phyloP scores from a whole-genome alignment of 441 rosid genomes.

The Capsella rubella region DNA sequence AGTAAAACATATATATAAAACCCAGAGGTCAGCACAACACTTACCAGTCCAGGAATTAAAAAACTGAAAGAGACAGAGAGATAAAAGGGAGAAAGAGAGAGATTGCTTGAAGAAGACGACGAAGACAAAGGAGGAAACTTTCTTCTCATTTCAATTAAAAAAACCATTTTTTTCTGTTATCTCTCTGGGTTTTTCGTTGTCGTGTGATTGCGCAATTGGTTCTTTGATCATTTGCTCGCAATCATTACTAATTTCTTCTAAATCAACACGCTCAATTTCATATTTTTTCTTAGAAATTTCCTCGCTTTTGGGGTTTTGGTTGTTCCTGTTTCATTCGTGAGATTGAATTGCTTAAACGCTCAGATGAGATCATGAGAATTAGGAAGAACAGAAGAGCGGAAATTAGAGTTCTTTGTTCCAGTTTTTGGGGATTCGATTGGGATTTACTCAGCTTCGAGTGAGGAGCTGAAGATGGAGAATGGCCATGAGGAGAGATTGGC shows the following conservation, averaged over 20 bases:
- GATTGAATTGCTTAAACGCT: slow-evolving; percentile 21
- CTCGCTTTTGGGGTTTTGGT: neutral
- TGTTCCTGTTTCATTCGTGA: slow-evolving; percentile 23
- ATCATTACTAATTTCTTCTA: slow-evolving; percentile 23
- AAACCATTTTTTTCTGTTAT: neutral
- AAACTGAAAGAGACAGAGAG: slow-evolving; percentile 32
- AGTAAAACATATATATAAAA: slow-evolving; percentile 6
- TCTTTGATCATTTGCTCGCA: slow-evolving; percentile 13
- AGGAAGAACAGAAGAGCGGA: slow-evolving; percentile 24
- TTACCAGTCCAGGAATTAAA: slow-evolving; percentile 30
- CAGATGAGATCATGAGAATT: slow-evolving; percentile 31
- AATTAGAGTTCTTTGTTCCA: slow-evolving; percentile 16
- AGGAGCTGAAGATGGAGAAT: slow-evolving; percentile 67
- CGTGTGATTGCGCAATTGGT: slow-evolving; percentile 28
- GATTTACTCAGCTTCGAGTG: slow-evolving; percentile 24
- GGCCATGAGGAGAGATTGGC: slow-evolving; percentile 67
- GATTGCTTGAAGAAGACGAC: slow-evolving; percentile 42
- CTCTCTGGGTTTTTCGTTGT: neutral
- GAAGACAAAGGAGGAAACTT: neutral
- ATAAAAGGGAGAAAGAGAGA: slow-evolving; percentile 3
- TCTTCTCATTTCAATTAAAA: slow-evolving; percentile 23
- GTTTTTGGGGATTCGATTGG: slow-evolving; percentile 33
- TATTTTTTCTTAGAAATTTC: slow-evolving; percentile 22
- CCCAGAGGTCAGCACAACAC: slow-evolving; percentile 31
- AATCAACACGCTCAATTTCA: slow-evolving; percentile 25